A percentile compares a stretch with the other conserved stretches of the same genome.
Evolutionary conservation across 1,284 basidiomycete genomes (phyloP).

Genomic region (Sutorius eximius): DNA sequence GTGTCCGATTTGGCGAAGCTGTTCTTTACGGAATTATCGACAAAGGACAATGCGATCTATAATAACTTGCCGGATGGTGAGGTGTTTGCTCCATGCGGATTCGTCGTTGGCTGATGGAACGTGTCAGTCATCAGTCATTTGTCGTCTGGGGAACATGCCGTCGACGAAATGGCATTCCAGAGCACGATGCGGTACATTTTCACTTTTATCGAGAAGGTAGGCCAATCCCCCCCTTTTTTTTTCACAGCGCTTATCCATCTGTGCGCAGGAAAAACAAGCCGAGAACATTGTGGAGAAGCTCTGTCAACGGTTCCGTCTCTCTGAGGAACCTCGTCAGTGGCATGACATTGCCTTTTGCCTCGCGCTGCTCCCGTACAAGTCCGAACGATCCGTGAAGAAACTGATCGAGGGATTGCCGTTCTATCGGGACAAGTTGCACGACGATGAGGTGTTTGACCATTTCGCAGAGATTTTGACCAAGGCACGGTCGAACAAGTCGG

Average conservation of each 20-base stretch:
- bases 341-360: slow-evolving; percentile 96
- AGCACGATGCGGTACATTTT: slow-evolving; percentile 96
- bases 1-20: slow-evolving; percentile 93
- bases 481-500: slow-evolving; percentile 80
- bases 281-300: slow-evolving; percentile 94
- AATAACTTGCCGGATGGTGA: slow-evolving; percentile 89
- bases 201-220: slow-evolving; percentile 92
- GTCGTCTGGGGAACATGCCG: slow-evolving; percentile 90
- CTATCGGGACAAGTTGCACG: slow-evolving; percentile 96
- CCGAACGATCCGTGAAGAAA: slow-evolving; percentile 94
- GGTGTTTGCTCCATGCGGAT: neutral
- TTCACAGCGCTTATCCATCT: neutral
- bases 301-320: slow-evolving; percentile 89
- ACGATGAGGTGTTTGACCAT: slow-evolving; percentile 77
- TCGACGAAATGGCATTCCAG: slow-evolving; percentile 91
- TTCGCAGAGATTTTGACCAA: slow-evolving; percentile 90
- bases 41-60: slow-evolving; percentile 99
- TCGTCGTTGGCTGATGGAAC: neutral
- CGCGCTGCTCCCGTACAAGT: slow-evolving; percentile 94
- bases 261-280: slow-evolving; percentile 84
- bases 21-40: slow-evolving; percentile 95
- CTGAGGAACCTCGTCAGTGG: slow-evolving; percentile 93
- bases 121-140: slow-evolving; percentile 86
- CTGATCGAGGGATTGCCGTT: slow-evolving; percentile 89
- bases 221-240: neutral